Evolutionary conservation across 2,329 filamentous ascomycete species (phyloP).

Genomic region (Neophaeococcomyces aloes): DNA sequence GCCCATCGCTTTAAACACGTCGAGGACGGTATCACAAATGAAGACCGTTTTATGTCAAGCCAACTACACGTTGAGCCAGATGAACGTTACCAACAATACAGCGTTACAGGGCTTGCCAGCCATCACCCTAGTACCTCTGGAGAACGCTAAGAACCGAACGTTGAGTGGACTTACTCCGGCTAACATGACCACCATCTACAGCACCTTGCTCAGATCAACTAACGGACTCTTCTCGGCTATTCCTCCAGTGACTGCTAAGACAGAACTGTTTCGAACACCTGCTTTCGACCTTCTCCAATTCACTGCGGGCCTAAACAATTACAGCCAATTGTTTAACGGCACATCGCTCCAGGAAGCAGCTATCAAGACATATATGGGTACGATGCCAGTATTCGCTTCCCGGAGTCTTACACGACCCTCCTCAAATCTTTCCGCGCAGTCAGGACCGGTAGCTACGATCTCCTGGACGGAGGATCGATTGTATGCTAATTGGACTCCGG

Average conservation of each 20-base stretch:
- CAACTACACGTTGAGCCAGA: slow-evolving; percentile 16
- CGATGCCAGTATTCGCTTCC: slow-evolving; percentile 19
- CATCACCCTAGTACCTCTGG: slow-evolving; percentile 13
- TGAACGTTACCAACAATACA: slow-evolving; percentile 19
- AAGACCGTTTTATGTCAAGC: slow-evolving; percentile 19
- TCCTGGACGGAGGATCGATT: slow-evolving; percentile 5
- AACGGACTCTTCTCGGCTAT: slow-evolving; percentile 15
- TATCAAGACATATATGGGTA: slow-evolving; percentile 15
- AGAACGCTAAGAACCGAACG: slow-evolving; percentile 24
- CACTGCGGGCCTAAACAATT: slow-evolving; percentile 10
- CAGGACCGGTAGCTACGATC: neutral
- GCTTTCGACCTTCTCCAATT: slow-evolving; percentile 7
- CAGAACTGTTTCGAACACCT: slow-evolving; percentile 17
- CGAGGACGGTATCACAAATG: slow-evolving; percentile 15
- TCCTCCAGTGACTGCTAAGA: slow-evolving; percentile 11
- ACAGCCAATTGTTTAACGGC: slow-evolving; percentile 15
- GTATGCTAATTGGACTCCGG: slow-evolving; percentile 11
- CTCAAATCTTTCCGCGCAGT: neutral
- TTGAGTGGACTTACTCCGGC: slow-evolving; percentile 20
- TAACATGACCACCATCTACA: slow-evolving; percentile 16
- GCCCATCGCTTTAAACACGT: slow-evolving; percentile 17
- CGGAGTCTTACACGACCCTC: slow-evolving; percentile 6
- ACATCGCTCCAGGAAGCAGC: slow-evolving; percentile 15
- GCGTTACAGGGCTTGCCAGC: slow-evolving; percentile 9
- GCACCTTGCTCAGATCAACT: slow-evolving; percentile 6